These are phyloP conservation scores for Dactylellina leptospora DNA, from an alignment of 2,329 filamentous ascomycete genomes.

Conservation along the genomic window DNA sequence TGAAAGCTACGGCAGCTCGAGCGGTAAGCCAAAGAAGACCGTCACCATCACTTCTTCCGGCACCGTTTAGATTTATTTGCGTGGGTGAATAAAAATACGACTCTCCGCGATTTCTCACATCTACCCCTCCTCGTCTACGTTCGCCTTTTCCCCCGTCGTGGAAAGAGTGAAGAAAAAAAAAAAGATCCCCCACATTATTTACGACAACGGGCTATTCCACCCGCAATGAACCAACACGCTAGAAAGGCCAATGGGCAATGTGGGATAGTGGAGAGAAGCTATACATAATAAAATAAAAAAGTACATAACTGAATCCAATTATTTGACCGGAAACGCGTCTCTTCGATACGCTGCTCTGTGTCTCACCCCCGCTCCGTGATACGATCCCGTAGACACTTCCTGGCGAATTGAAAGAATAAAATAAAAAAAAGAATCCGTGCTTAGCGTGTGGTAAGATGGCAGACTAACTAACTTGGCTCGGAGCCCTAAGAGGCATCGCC, in stretches of 20 bases:
- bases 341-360: neutral
- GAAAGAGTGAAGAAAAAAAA: neutral
- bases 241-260: no score
- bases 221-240: no score
- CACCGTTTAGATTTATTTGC: slow-evolving; percentile 26
- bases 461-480: slow-evolving; percentile 22
- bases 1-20: slow-evolving; percentile 14
- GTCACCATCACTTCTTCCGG: slow-evolving; percentile 20
- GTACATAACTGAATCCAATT: no score
- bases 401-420: no score
- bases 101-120: no score
- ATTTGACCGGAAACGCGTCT: neutral
- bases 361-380: neutral
- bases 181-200: neutral
- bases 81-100: no score
- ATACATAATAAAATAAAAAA: no score
- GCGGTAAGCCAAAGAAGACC: slow-evolving; percentile 25
- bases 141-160: no score
- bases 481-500: slow-evolving; percentile 25
- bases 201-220: neutral
- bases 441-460: slow-evolving; percentile 32
- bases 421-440: no score
- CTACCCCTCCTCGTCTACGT: no score
- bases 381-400: slow-evolving; percentile 11
- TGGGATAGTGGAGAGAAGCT: no score